phyloP scores from a whole-genome alignment of 2,329 filamentous ascomycete genomes.

The Tolypocladium ophioglossoides region DNA sequence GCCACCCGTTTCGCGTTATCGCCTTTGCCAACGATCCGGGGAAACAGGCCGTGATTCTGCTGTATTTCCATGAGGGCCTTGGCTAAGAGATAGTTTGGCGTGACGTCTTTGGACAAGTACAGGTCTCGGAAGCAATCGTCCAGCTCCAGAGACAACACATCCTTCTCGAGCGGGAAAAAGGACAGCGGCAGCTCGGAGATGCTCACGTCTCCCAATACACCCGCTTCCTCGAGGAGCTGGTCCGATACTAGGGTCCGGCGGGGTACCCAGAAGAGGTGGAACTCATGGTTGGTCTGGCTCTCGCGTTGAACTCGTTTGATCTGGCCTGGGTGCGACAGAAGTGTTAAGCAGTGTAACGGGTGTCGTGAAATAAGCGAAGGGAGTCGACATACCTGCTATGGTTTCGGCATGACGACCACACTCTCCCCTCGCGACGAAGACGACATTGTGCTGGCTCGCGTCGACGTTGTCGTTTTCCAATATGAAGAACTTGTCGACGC shows the following conservation, averaged over 20 bases:
- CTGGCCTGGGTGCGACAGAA: slow-evolving; percentile 52
- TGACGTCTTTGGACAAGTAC: slow-evolving; percentile 84
- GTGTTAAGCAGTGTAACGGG: slow-evolving; percentile 16
- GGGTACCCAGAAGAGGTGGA: slow-evolving; percentile 93
- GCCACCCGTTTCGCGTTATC: slow-evolving; percentile 85
- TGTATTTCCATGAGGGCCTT: slow-evolving; percentile 93
- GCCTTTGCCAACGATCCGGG: slow-evolving; percentile 88
- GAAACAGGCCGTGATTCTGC: slow-evolving; percentile 84
- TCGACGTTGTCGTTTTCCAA: slow-evolving; percentile 94
- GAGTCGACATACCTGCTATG: slow-evolving; percentile 66
- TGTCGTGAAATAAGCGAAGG: not conserved
- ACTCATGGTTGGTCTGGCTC: slow-evolving; percentile 85
- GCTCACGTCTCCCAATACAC: slow-evolving; percentile 84
- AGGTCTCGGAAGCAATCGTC: slow-evolving; percentile 80
- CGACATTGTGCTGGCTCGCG: slow-evolving; percentile 85
- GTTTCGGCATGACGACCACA: slow-evolving; percentile 72
- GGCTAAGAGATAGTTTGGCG: slow-evolving; percentile 78
- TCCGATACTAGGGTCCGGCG: slow-evolving; percentile 86
- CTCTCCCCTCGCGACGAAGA: slow-evolving; percentile 88
- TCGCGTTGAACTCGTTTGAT: slow-evolving; percentile 83
- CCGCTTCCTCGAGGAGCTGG: slow-evolving; percentile 82
- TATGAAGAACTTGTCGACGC: slow-evolving; percentile 95
- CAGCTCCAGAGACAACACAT: slow-evolving; percentile 83
- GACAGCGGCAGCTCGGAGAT: slow-evolving; percentile 78
- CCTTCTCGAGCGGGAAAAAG: slow-evolving; percentile 85